Evolutionary conservation across 805 yeast genomes (phyloP), one percentile per base, ranked within the genome.

Genomic region (Wickerhamomyces bovis): DNA sequence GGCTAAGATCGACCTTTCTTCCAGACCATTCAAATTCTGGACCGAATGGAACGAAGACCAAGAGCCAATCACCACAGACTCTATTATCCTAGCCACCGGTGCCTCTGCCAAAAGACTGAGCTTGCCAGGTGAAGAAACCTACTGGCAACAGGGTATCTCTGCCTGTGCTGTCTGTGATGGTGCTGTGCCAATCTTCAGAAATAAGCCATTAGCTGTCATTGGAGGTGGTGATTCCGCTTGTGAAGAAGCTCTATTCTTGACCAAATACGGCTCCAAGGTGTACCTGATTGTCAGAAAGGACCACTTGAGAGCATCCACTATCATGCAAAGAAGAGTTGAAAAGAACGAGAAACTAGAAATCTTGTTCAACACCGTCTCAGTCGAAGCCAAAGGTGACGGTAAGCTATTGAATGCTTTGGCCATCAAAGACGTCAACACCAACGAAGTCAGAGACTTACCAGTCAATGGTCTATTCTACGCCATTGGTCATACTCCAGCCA

Each of bases 101-200:
- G 99, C 99, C 20, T 85, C 96, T 38, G 99, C 99, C 49, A 89
- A 84, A 77, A 87, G 99, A 75, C 77, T 94, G 71, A 71, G 78
- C 65, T 74, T 94, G 52, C 96, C 97, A 49, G 99, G 99, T 60
- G 99, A 94, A 74, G 98, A 94, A 56, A 77, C 78, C 31, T 94
- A 94, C 80, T 94, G 99, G 99, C 99, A 94, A 76, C 85, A 85
- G 67, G 99, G 99, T 69, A 94, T 94, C 57, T 87, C 96, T 57
- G 99, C 99, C 16, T 94, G 99, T 76, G 99, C 99, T 38, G 99
- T 94, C 52, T 94, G 99, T 73, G 99, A 94, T 67, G 99, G 99
- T 70, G 99, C 99, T 30, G 95, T 94, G 43, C 99, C 99, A 59
- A 90, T 94, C 60, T 94, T 94, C 76, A 87, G 98, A 77, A 86